Percentiles rank a stretch among this genome's conserved stretches.
Evolutionary conservation across 2,329 filamentous ascomycete genomes (phyloP).

Genomic region (Thermoascus crustaceus): DNA sequence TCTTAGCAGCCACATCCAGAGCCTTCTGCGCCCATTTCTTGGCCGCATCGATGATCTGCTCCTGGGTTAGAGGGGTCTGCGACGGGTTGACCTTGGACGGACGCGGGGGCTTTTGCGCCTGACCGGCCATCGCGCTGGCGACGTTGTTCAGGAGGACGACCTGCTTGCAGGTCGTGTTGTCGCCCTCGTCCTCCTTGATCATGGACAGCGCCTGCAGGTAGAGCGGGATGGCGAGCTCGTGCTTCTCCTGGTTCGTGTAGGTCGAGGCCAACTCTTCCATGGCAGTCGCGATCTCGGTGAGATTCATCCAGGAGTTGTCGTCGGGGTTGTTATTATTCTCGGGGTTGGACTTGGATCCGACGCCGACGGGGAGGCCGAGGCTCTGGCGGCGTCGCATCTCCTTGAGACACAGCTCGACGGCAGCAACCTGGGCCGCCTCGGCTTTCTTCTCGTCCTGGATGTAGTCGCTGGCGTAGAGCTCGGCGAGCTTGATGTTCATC

Average conservation of each 20-base stretch:
- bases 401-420: constrained; percentile 68
- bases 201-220: constrained; percentile 77
- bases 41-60: constrained; percentile 60
- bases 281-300: constrained; percentile 28
- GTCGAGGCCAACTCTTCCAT: constrained; percentile 60
- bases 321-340: too few species aligned
- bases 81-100: constrained; percentile 19
- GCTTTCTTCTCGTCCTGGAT: constrained; percentile 66
- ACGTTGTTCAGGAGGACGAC: constrained; percentile 62
- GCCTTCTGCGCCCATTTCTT: constrained; percentile 74
- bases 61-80: constrained; percentile 44
- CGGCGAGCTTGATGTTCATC: constrained; percentile 74
- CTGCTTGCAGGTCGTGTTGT: constrained; percentile 59
- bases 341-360: too few species aligned
- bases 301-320: constrained; percentile 29
- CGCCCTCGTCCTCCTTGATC: constrained; percentile 41
- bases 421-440: constrained; percentile 68
- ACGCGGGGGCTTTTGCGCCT: constrained; percentile 25
- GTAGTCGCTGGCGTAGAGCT: constrained; percentile 70
- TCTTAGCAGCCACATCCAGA: constrained; percentile 55
- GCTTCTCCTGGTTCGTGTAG: constrained; percentile 65
- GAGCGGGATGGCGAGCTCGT: constrained; percentile 74
- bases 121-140: constrained; percentile 37
- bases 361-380: constrained; percentile 58
- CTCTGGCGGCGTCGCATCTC: constrained; percentile 62